Conservation (phyloP, 352 stramenopile genomes). For the Phytophthora ramorum region DNA sequence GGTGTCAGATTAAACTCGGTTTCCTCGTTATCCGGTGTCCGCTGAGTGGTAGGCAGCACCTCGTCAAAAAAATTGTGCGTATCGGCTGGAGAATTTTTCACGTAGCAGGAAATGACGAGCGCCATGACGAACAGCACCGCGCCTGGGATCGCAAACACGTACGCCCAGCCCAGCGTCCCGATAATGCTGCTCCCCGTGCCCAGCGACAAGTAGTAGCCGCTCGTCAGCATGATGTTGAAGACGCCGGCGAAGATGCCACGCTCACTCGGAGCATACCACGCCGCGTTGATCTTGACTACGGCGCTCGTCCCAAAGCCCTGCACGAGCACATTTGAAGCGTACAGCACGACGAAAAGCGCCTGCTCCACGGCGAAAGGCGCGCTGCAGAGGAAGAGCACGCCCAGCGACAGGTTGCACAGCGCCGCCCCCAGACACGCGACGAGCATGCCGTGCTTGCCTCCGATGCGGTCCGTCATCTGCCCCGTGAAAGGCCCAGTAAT, state of each 20-base stretch:
- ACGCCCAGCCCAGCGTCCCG: constrained; percentile 55
- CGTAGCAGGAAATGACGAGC: constrained; percentile 53
- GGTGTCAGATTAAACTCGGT: constrained; percentile 31
- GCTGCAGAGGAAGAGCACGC: constrained; percentile 51
- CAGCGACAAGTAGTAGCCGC: constrained; percentile 67
- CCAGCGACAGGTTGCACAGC: constrained; percentile 61
- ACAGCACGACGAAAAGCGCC: constrained; percentile 56
- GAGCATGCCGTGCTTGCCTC: constrained; percentile 67
- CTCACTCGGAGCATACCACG: constrained; percentile 64
- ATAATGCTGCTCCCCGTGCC: constrained; percentile 65
- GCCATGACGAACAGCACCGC: constrained; percentile 51
- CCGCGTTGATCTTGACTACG: constrained; percentile 77
- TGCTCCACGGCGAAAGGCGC: constrained; percentile 37
- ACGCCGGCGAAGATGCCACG: constrained; percentile 66
- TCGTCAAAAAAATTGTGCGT: constrained; percentile 17
- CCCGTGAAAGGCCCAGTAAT: constrained; percentile 61
- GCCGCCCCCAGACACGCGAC: constrained; percentile 57
- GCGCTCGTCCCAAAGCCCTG: constrained; percentile 73
- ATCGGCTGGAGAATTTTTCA: constrained; percentile 57
- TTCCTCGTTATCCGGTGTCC: constrained; percentile 7
- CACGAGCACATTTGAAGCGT: constrained; percentile 63
- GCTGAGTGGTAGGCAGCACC: not conserved
- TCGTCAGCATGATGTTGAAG: constrained; percentile 80
- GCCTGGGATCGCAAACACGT: constrained; percentile 59
- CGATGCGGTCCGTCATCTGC: constrained; percentile 67